Evolutionary conservation across 345 rosid species (phyloP).

Genomic region (Turritis glabra): DNA sequence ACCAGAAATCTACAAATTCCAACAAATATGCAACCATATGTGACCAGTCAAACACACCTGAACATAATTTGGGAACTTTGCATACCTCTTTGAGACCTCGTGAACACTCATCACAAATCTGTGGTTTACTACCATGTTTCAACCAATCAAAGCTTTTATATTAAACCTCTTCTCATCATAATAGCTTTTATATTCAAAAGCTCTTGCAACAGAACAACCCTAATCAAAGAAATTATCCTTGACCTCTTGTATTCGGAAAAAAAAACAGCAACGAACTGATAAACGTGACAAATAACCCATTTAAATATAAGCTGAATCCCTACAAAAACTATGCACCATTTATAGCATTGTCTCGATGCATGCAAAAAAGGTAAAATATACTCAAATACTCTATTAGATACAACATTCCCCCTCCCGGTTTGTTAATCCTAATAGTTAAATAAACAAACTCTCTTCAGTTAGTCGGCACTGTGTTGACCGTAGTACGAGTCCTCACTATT

Average conservation of each 20-base stretch:
- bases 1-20: no score
- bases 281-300: neutral
- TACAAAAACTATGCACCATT: slow-evolving; percentile 25
- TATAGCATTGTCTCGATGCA: neutral
- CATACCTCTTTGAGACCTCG: no score
- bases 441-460: slow-evolving; percentile 4
- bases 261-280: slow-evolving; percentile 9
- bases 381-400: slow-evolving; percentile 7
- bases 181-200: no score
- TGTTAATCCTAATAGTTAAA: slow-evolving; percentile 1
- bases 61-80: no score
- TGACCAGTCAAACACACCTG: no score
- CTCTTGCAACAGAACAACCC: neutral
- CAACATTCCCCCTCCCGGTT: neutral
- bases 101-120: no score
- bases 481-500: slow-evolving; percentile 29
- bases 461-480: neutral
- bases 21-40: no score
- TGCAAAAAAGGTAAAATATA: neutral
- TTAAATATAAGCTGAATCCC: slow-evolving; percentile 24
- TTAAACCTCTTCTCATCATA: no score
- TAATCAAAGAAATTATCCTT: neutral
- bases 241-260: no score
- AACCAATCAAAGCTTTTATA: no score
- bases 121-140: no score